Percentiles rank a stretch among this genome's conserved stretches.
Conservation (phyloP, 2,329 filamentous ascomycete species). For the Nothopassalora personata region DNA sequence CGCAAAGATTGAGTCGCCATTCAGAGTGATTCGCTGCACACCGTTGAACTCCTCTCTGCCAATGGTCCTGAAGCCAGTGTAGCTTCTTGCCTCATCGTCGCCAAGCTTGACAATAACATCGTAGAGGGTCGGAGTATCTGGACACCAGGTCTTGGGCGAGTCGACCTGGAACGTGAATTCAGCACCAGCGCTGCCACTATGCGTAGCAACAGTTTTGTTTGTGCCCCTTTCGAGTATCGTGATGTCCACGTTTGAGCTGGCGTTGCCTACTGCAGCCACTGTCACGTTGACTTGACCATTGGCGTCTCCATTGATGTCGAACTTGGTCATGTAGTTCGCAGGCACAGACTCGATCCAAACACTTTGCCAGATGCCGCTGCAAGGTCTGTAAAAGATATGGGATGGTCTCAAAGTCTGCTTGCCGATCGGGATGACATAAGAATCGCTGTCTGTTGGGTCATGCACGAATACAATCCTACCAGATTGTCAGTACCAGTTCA, state of each 20-base stretch:
- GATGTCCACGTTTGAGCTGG: slow-evolving; percentile 12
- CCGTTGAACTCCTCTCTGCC: slow-evolving; percentile 53
- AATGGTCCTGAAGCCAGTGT: slow-evolving; percentile 65
- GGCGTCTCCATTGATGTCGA: slow-evolving; percentile 56
- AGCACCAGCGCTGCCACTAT: slow-evolving; percentile 43
- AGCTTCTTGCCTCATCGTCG: slow-evolving; percentile 55
- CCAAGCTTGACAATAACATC: slow-evolving; percentile 54
- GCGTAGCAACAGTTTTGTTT: slow-evolving; percentile 36
- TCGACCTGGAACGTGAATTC: slow-evolving; percentile 53
- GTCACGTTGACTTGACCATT: slow-evolving; percentile 45
- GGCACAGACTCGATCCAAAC: slow-evolving; percentile 66
- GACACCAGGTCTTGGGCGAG: slow-evolving; percentile 59
- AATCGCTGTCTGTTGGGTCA: slow-evolving; percentile 58
- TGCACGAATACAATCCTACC: slow-evolving; percentile 58
- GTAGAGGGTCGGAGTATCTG: slow-evolving; percentile 58
- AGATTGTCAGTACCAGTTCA: slow-evolving; percentile 30
- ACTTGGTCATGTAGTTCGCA: slow-evolving; percentile 50
- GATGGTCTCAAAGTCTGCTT: slow-evolving; percentile 50
- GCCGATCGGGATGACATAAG: slow-evolving; percentile 57
- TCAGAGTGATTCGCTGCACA: slow-evolving; percentile 57
- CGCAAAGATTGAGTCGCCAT: slow-evolving; percentile 63
- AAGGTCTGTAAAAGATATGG: slow-evolving; percentile 67
- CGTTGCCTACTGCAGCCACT: not conserved
- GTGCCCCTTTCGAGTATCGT: slow-evolving; percentile 14
- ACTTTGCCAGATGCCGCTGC: slow-evolving; percentile 71